These are phyloP conservation scores for Ophiostoma angusticollis DNA, from an alignment of 2,329 filamentous ascomycete genomes.

Conservation along the genomic window DNA sequence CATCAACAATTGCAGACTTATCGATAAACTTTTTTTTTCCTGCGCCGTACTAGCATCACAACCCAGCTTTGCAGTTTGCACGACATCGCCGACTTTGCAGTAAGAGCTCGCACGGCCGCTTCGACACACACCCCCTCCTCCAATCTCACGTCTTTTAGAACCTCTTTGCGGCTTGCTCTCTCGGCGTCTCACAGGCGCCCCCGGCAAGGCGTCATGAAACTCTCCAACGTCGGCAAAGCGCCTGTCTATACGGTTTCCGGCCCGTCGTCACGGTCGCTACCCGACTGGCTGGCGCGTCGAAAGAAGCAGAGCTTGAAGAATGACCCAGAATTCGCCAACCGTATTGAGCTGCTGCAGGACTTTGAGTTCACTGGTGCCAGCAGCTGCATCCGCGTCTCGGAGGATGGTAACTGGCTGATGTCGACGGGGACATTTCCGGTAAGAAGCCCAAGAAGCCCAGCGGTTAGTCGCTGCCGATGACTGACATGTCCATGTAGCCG, in stretches of 20 bases:
- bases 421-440: conserved; percentile 65
- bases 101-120: too few species aligned
- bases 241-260: conserved; percentile 75
- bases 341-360: conserved; percentile 89
- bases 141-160: not conserved
- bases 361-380: conserved; percentile 85
- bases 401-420: conserved; percentile 96
- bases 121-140: conserved; percentile 1
- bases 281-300: conserved; percentile 87
- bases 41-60: too few species aligned
- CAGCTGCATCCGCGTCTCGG: conserved; percentile 75
- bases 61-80: too few species aligned
- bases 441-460: too few species aligned
- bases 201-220: conserved; percentile 13
- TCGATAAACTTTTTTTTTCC: conserved; percentile 10
- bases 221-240: conserved; percentile 14
- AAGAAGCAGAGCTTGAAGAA: conserved; percentile 86
- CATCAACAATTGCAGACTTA: too few species aligned
- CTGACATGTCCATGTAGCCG: conserved; percentile 7
- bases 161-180: too few species aligned
- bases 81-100: conserved; percentile 5
- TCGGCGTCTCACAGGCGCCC: too few species aligned
- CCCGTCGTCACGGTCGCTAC: conserved; percentile 72
- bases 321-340: conserved; percentile 83
- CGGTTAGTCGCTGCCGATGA: not conserved